phyloP scores from a whole-genome alignment of 495 filamentous ascomycete genomes.

The Xylaria palmicola region DNA sequence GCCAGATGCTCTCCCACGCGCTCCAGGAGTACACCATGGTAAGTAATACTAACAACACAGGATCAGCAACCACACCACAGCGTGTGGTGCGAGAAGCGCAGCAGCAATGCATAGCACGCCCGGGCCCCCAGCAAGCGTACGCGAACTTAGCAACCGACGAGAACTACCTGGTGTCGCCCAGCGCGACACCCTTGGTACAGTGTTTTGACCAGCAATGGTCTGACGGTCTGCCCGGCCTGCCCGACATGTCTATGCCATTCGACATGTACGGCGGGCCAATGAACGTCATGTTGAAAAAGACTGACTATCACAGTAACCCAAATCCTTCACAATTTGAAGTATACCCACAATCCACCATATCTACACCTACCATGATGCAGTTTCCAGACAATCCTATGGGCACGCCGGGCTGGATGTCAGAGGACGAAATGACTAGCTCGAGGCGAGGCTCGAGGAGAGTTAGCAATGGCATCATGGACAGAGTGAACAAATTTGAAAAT shows the following conservation, averaged over 20 bases:
- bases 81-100: slow-evolving; percentile 70
- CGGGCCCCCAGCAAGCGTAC: slow-evolving; percentile 48
- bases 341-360: slow-evolving; percentile 41
- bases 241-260: slow-evolving; percentile 36
- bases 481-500: slow-evolving; percentile 51
- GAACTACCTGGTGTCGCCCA: slow-evolving; percentile 47
- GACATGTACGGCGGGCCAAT: slow-evolving; percentile 44
- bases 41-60: slow-evolving; percentile 62
- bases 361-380: slow-evolving; percentile 46
- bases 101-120: slow-evolving; percentile 68
- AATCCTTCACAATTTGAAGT: slow-evolving; percentile 38
- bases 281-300: slow-evolving; percentile 42
- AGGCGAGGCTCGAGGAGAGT: slow-evolving; percentile 44
- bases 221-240: slow-evolving; percentile 30
- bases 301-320: slow-evolving; percentile 28
- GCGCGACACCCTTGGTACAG: slow-evolving; percentile 45
- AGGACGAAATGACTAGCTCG: slow-evolving; percentile 39
- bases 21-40: slow-evolving; percentile 54
- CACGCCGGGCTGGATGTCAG: slow-evolving; percentile 45
- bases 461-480: slow-evolving; percentile 55
- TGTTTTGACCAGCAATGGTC: slow-evolving; percentile 37
- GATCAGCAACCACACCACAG: slow-evolving; percentile 55
- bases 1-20: slow-evolving; percentile 46
- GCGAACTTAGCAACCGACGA: slow-evolving; percentile 36
- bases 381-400: slow-evolving; percentile 44